Conservation (phyloP, 2,329 filamentous ascomycete genomes). For the Clarireedia paspali region DNA sequence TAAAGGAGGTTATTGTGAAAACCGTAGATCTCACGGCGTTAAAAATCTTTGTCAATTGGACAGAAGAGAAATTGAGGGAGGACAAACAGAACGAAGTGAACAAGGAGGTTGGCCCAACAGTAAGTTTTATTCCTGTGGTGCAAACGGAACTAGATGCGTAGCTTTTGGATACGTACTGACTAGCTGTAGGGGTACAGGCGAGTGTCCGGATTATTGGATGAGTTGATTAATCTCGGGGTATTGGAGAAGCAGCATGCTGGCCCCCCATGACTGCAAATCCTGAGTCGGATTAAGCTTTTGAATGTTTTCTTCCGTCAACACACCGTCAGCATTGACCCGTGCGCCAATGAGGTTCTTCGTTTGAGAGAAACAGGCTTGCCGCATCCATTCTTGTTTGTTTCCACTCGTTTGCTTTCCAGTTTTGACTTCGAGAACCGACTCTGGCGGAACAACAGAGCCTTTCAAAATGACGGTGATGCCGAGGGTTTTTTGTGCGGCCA, state of each 20-base stretch:
- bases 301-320: conserved; percentile 9
- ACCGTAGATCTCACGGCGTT: too few species aligned
- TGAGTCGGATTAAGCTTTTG: background rate
- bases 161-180: too few species aligned
- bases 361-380: conserved; percentile 22
- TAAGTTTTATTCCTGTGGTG: too few species aligned
- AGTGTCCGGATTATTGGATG: too few species aligned
- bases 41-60: too few species aligned
- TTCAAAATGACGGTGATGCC: conserved; percentile 10
- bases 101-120: too few species aligned
- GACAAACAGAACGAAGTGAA: too few species aligned
- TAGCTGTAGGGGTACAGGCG: too few species aligned
- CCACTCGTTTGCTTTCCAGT: background rate
- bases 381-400: conserved; percentile 8
- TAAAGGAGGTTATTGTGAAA: too few species aligned
- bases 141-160: too few species aligned
- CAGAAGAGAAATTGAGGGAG: too few species aligned
- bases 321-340: conserved; percentile 13
- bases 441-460: conserved; percentile 13
- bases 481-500: background rate
- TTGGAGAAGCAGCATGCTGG: background rate
- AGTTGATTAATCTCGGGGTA: too few species aligned
- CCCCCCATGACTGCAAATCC: conserved; percentile 9
- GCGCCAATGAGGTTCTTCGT: conserved; percentile 17
- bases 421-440: conserved; percentile 21